phyloP scores from a whole-genome alignment of 2,329 filamentous ascomycete species.

The Fusarium globosum region DNA sequence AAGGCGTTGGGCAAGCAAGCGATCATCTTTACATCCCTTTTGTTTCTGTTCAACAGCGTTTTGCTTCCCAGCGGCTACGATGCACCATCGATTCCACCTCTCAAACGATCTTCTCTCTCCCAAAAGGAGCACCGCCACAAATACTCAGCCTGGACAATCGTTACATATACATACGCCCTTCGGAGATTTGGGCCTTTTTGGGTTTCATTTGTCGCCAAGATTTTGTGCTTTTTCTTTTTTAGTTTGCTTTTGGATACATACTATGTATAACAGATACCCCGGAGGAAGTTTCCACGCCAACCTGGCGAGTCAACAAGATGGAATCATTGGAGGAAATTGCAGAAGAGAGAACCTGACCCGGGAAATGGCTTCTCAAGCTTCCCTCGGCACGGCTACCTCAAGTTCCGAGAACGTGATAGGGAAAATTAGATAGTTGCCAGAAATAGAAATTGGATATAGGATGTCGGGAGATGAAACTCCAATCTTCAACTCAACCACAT shows the following conservation, averaged over 20 bases:
- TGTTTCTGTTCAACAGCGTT: slow-evolving; percentile 22
- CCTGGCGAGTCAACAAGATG: slow-evolving; percentile 34
- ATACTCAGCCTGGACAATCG: slow-evolving; percentile 26
- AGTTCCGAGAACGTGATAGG: not conserved
- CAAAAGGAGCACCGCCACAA: slow-evolving; percentile 1
- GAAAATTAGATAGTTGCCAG: slow-evolving; percentile 24
- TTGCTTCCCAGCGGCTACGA: slow-evolving; percentile 28
- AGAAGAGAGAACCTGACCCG: slow-evolving; percentile 1
- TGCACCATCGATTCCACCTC: slow-evolving; percentile 27
- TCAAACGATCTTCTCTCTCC: slow-evolving; percentile 19
- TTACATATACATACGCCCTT: slow-evolving; percentile 7
- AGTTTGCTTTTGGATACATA: slow-evolving; percentile 36
- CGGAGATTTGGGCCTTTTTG: slow-evolving; percentile 9
- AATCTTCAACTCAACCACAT: slow-evolving; percentile 6
- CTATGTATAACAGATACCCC: slow-evolving; percentile 47
- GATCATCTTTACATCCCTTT: slow-evolving; percentile 31
- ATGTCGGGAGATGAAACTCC: slow-evolving; percentile 13
- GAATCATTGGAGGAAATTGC: slow-evolving; percentile 27
- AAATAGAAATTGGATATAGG: slow-evolving; percentile 27
- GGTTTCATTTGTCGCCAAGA: slow-evolving; percentile 39
- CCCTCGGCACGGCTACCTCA: not conserved
- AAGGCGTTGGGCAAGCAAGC: slow-evolving; percentile 43
- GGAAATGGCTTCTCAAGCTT: not conserved
- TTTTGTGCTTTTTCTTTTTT: slow-evolving; percentile 24
- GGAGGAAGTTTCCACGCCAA: slow-evolving; percentile 36